Evolutionary conservation across 768 basidiomycete genomes (phyloP), one percentile per base, ranked within the genome.

Genomic region (Rhizopogon vinicolor): DNA sequence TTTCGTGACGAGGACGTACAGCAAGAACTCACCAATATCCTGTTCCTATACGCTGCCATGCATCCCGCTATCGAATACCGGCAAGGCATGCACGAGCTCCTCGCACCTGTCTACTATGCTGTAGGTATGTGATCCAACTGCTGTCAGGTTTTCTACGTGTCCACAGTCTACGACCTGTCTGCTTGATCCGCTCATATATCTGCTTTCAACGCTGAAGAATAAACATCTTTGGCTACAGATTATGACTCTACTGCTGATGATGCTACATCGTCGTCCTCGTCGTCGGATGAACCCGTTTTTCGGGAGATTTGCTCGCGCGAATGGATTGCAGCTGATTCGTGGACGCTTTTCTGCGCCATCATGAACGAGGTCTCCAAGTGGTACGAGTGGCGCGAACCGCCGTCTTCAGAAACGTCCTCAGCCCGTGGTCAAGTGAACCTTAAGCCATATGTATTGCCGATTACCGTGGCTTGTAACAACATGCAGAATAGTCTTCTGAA

Each of bases 41-140:
- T 99, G 9, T 97, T 94, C 68, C 72, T 98, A 25, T 90, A 89
- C 68, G 86, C 89, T 13, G 77, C 83, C 41, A 81, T 84, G 65
- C 84, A 95, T 66, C 84, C 91, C 1, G 78, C 86, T 41, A 82
- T 96, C 19, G 93, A 94, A 19, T 99, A 99, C 67, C 83, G 97
- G 31, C 97, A 99, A 77, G 96, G 97, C 52, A 98, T 99, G 97
- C 97, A 99, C 65, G 97, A 99, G 66, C 74, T 98, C 8, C 80
- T 98, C 19, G 97, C 95, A 3, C 88, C 92, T 0, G 69, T 98
- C 29, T 91, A 91, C 62, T 84, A 90, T 63, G 87, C 87, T 46
- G 51, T 67, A 50, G 70, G 70, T 70, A 61, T 58, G 70, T 62
- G 42, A 31, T 46, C 12, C 42, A 18, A 18, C 35, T 19, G 44